Conservation (phyloP, 2,329 filamentous ascomycete species). For the Paramyrothecium roridum region DNA sequence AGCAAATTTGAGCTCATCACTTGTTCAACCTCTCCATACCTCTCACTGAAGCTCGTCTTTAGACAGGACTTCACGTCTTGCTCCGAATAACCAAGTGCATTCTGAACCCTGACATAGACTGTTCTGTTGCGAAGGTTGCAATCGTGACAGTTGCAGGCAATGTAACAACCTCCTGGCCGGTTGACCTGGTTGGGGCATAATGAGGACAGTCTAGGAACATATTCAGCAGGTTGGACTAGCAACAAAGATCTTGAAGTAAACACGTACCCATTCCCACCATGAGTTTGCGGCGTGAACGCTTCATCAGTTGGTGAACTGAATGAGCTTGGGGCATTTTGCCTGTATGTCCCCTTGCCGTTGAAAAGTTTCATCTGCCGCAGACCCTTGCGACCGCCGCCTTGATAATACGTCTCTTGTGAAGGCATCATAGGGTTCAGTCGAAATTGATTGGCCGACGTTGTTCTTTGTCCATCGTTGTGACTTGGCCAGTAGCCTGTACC, state of each 20-base stretch:
- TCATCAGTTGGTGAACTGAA: too few species aligned
- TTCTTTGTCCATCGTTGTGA: too few species aligned
- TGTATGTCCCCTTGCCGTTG: neutral
- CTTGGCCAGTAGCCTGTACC: too few species aligned
- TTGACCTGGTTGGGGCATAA: too few species aligned
- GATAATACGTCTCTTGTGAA: neutral
- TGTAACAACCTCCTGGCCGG: constrained; percentile 12
- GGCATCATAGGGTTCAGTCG: neutral
- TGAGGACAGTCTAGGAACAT: too few species aligned
- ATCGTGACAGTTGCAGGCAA: constrained; percentile 21
- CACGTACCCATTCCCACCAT: too few species aligned
- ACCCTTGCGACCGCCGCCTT: neutral
- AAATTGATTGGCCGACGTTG: too few species aligned
- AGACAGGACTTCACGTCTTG: constrained; percentile 12
- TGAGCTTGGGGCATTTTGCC: neutral
- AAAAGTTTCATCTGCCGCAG: neutral
- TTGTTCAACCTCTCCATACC: constrained; percentile 27
- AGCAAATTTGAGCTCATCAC: constrained; percentile 7
- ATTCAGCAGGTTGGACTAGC: too few species aligned
- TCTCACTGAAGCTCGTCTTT: constrained; percentile 20
- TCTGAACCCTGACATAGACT: constrained; percentile 19
- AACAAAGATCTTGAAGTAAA: too few species aligned
- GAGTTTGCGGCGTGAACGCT: too few species aligned
- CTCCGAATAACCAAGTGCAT: neutral
- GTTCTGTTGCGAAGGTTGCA: constrained; percentile 27